phyloP scores from a whole-genome alignment of 2,329 filamentous ascomycete genomes.

The Colletotrichum sp. region DNA sequence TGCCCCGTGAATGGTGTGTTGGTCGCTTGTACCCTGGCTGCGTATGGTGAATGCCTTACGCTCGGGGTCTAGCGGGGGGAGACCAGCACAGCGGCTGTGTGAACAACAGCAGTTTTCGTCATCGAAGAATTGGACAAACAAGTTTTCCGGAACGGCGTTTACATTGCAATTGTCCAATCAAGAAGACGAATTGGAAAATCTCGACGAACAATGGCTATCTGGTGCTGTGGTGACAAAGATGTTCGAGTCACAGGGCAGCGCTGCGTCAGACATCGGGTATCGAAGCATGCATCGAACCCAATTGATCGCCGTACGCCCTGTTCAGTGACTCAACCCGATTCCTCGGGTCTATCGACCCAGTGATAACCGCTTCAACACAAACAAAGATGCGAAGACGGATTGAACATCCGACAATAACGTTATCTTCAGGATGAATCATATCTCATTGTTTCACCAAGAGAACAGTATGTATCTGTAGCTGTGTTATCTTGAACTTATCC shows the following conservation, averaged over 20 bases:
- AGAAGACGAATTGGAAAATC: not conserved
- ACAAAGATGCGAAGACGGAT: not conserved
- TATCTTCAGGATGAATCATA: not conserved
- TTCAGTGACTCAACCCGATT: not conserved
- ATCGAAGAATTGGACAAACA: not conserved
- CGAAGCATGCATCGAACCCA: not conserved
- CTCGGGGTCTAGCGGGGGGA: not conserved
- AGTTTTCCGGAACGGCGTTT: not conserved
- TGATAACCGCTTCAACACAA: not conserved
- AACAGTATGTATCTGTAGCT: not conserved
- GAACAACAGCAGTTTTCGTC: not conserved
- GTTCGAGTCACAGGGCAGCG: not conserved
- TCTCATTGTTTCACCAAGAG: not conserved
- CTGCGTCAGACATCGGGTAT: not conserved
- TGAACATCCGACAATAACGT: not conserved
- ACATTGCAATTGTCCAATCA: not conserved
- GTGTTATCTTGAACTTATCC: not conserved
- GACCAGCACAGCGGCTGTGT: not conserved
- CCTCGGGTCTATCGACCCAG: not conserved
- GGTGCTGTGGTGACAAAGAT: not conserved
- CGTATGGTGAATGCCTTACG: not conserved
- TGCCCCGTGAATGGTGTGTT: not conserved
- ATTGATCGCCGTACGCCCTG: not conserved
- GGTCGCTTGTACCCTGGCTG: not conserved
- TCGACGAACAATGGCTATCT: not conserved